Conservation (phyloP, 495 filamentous ascomycete species). For the Patellaria atrata region DNA sequence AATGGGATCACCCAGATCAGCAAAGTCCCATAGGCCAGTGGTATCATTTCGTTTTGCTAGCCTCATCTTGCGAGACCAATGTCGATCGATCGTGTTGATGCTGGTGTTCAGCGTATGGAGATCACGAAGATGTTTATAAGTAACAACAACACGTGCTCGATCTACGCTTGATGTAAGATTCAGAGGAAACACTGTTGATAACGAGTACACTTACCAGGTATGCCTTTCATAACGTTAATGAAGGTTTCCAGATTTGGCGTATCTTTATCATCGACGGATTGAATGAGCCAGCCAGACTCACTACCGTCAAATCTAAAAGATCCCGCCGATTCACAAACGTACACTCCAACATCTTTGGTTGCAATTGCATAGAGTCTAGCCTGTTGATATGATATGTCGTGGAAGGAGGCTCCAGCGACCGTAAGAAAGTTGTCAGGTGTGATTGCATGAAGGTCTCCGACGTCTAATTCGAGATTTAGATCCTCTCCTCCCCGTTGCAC, state of each 20-base stretch:
- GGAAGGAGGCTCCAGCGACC: conserved; percentile 85
- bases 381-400: conserved; percentile 92
- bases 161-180: conserved; percentile 35
- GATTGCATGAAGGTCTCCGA: conserved; percentile 86
- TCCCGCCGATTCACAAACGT: conserved; percentile 85
- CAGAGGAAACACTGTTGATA: too few species aligned
- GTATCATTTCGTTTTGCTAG: conserved; percentile 81
- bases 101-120: conserved; percentile 87
- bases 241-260: conserved; percentile 79
- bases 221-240: conserved; percentile 75
- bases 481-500: conserved; percentile 82
- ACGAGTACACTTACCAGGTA: conserved; percentile 43
- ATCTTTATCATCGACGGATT: conserved; percentile 79
- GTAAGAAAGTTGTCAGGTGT: conserved; percentile 92
- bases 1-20: conserved; percentile 64
- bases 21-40: conserved; percentile 90
- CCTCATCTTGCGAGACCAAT: conserved; percentile 91
- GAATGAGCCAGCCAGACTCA: conserved; percentile 84
- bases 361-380: conserved; percentile 86
- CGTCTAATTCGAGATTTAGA: conserved; percentile 67
- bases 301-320: conserved; percentile 89
- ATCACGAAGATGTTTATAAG: conserved; percentile 90
- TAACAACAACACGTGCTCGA: conserved; percentile 76
- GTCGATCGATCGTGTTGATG: conserved; percentile 83
- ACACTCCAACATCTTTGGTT: conserved; percentile 62